Evolutionary conservation across 129 eudicot genomes (phyloP), one percentile per base, ranked within the genome.

Genomic region (Deinandra increscens): DNA sequence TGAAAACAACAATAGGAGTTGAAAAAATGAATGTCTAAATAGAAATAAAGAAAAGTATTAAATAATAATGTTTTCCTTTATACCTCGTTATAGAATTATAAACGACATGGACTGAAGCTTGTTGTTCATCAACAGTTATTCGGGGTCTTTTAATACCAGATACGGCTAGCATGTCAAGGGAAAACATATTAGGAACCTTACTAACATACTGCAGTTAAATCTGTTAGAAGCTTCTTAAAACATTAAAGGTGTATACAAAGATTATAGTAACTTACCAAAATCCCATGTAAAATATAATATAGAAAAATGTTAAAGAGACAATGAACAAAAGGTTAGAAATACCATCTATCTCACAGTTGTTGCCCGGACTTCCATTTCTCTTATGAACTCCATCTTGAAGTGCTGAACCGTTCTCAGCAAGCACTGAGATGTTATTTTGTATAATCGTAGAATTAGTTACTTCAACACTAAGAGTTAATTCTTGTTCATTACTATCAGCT

Each of bases 61-160:
- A 36, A 76, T 39, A 46, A 48, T 13, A 53, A 36, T 14, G 31
- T 69, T 69, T 43, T 58, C 59, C 34, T 43, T 41, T 72, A 74
- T 77, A 89, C 99, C 97, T 93, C 72, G 97, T 71, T 69, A 93
- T 76, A 64, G 83, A 85, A 69, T 78, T 73, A 80, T 87, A 93
- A 63, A 48, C 64, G 48, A 93, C 88, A 78, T 72, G 86, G 62
- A 93, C 92, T 46, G 97, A 87, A 68, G 99, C 87, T 80, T 82
- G 95, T 79, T 80, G 84, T 75, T 81, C 97, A 78, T 89, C 88
- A 70, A 72, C 74, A 73, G 88, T 71, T 70, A 68, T 64, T 69
- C 95, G 89, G 36, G 95, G 84, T 85, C 93, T 93, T 90, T 93
- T 89, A 74, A 67, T 86, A 60, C 88, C 93, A 69, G 82, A 76